phyloP scores from a whole-genome alignment of 306 rosid genomes.

The Quercus wislizeni region DNA sequence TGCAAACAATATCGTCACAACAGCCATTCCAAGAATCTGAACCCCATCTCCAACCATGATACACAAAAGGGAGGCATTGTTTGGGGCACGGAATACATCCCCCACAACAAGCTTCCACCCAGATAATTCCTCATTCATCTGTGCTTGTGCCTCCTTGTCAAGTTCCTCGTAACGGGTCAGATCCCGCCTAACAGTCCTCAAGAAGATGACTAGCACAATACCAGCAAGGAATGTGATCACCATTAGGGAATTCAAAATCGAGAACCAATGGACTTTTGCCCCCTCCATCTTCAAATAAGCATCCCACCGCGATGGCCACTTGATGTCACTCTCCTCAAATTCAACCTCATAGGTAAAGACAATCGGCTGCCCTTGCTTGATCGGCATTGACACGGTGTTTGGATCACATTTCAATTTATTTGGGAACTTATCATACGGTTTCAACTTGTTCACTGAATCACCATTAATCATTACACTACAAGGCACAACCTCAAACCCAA shows the following conservation, averaged over 20 bases:
- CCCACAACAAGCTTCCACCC: conserved; percentile 99
- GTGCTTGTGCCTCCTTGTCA: conserved; percentile 98
- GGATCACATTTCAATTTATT: conserved; percentile 65
- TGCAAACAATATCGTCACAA: conserved; percentile 93
- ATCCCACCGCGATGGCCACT: conserved; percentile 99
- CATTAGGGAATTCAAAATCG: conserved; percentile 91
- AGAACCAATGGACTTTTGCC: conserved; percentile 94
- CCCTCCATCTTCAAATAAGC: conserved; percentile 99
- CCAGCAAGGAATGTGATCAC: conserved; percentile 96
- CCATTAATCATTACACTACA: conserved; percentile 64
- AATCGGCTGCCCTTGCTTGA: conserved; percentile 71
- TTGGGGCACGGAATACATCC: conserved; percentile 95
- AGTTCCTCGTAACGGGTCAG: conserved; percentile 93
- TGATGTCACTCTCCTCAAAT: conserved; percentile 88
- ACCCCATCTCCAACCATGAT: conserved; percentile 92
- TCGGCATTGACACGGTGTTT: conserved; percentile 62
- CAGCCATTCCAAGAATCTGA: conserved; percentile 97
- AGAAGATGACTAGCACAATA: conserved; percentile 85
- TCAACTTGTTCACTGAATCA: conserved; percentile 47
- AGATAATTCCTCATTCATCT: conserved; percentile 95
- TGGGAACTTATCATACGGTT: conserved; percentile 58
- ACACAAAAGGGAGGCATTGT: conserved; percentile 67
- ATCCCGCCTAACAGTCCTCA: conserved; percentile 92
- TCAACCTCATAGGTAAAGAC: conserved; percentile 76
- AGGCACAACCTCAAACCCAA: conserved; percentile 94